Base-by-base conservation (phyloP, 129 eudicot genomes). In the Flaveria ramosissima region DNA sequence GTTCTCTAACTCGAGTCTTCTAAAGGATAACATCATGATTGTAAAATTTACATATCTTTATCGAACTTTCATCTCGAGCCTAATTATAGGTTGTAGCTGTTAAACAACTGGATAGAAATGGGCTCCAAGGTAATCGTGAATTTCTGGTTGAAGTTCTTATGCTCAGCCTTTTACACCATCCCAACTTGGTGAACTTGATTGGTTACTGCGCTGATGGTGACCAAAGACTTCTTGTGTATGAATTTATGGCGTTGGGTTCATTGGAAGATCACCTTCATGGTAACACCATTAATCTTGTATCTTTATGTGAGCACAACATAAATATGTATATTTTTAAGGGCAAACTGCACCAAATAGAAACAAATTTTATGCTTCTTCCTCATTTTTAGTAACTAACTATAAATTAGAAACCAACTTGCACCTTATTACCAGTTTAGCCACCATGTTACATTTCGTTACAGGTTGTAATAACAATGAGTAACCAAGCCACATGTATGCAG, bases 141-240 rank as follows among this genome's bases (percentile, higher is more conserved):
- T 91, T 91, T 71, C 70, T 88, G 26, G 86, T 88, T 65, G 97
- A 91, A 78, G 90, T 88, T 55, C 88, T 91, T 55, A 85, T 91
- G 91, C 85, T 91, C 36, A 91, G 94, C 85, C 88, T 88, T 76
- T 76, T 91, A 73, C 94, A 87, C 73, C 92, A 91, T 80, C 86
- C 86, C 2, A 91, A 91, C 64, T 88, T 91, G 26, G 93, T 91
- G 53, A 91, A 83, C 73, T 77, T 91, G 84, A 83, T 86, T 13
- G 97, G 97, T 42, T 91, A 88, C 78, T 91, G 97, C 68, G 77
- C 90, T 42, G 87, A 86, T 68, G 97, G 97, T 14, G 89, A 86
- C 53, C 95, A 91, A 69, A 82, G 93, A 70, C 92, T 91, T 69
- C 84, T 91, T 59, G 97, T 88, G 19, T 91, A 91, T 48, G 97